Conservation (phyloP, 805 yeast species). For the Brettanomyces sp. region DNA sequence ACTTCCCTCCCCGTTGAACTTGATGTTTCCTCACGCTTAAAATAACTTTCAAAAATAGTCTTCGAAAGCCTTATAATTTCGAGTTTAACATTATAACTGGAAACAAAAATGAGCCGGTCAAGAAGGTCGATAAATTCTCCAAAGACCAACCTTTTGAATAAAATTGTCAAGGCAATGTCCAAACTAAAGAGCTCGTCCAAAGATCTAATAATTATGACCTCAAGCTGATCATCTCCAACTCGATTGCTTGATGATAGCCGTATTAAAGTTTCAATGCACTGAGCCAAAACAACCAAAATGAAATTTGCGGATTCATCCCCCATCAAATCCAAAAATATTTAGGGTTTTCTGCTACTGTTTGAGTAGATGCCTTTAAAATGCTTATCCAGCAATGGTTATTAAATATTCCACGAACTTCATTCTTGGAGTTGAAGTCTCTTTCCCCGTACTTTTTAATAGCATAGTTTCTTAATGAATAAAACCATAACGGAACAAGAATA, state of each 20-base stretch:
- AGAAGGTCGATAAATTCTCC: slow-evolving; percentile 68
- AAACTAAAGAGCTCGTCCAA: slow-evolving; percentile 49
- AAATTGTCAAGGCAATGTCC: slow-evolving; percentile 43
- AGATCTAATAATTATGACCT: slow-evolving; percentile 33
- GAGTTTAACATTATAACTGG: slow-evolving; percentile 42
- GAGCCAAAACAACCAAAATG: slow-evolving; percentile 73
- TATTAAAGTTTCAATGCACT: slow-evolving; percentile 69
- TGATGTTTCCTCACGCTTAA: slow-evolving; percentile 22
- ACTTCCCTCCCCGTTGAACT: slow-evolving; percentile 30
- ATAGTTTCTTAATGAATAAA: slow-evolving; percentile 62
- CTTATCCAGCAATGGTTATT: slow-evolving; percentile 59
- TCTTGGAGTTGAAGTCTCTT: slow-evolving; percentile 23
- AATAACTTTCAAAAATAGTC: slow-evolving; percentile 34
- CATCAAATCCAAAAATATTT: slow-evolving; percentile 32
- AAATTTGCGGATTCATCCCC: slow-evolving; percentile 54
- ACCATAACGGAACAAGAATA: slow-evolving; percentile 70
- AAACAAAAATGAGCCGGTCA: slow-evolving; percentile 60
- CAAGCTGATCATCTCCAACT: slow-evolving; percentile 14
- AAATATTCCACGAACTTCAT: slow-evolving; percentile 37
- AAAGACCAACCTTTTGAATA: slow-evolving; percentile 61
- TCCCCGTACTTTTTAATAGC: slow-evolving; percentile 52
- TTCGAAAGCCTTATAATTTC: slow-evolving; percentile 43
- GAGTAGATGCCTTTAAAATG: slow-evolving; percentile 65
- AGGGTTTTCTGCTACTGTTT: slow-evolving; percentile 45
- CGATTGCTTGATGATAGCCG: slow-evolving; percentile 22